A percentile compares a stretch with the other conserved stretches of the same genome.
These are phyloP conservation scores for Pythium rishiriense DNA, from an alignment of 352 stramenopile species.

Conservation along the genomic window DNA sequence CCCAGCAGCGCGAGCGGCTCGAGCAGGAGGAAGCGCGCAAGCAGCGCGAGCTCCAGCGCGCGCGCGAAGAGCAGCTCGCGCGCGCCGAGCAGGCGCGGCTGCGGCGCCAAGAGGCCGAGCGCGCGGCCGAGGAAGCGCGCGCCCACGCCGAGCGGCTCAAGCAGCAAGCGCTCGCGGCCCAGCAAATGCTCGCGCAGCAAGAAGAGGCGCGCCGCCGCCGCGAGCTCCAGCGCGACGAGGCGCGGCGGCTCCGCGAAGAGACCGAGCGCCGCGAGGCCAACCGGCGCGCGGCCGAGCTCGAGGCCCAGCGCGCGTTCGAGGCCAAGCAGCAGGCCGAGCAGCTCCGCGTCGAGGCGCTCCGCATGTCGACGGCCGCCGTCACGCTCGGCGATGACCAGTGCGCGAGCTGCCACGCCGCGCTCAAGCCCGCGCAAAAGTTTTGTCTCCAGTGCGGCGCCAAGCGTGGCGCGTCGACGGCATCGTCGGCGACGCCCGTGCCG, in stretches of 20 bases:
- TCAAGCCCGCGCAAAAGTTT: slow-evolving; percentile 79
- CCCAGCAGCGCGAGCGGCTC: slow-evolving; percentile 52
- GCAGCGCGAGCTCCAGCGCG: slow-evolving; percentile 56
- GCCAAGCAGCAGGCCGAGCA: slow-evolving; percentile 66
- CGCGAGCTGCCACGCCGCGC: slow-evolving; percentile 40
- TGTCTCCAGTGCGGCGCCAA: slow-evolving; percentile 69
- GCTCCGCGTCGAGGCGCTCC: slow-evolving; percentile 50
- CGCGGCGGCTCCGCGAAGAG: slow-evolving; percentile 55
- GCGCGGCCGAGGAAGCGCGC: slow-evolving; percentile 54
- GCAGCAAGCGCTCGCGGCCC: slow-evolving; percentile 48
- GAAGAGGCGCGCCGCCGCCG: slow-evolving; percentile 48
- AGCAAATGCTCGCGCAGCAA: slow-evolving; percentile 59
- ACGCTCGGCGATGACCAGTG: slow-evolving; percentile 17
- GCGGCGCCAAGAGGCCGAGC: slow-evolving; percentile 59
- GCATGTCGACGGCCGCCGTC: slow-evolving; percentile 36
- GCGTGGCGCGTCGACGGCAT: slow-evolving; percentile 13
- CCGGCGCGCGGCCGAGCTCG: slow-evolving; percentile 53
- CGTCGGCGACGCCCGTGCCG: slow-evolving; percentile 18
- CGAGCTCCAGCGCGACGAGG: slow-evolving; percentile 52
- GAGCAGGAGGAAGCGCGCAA: slow-evolving; percentile 65
- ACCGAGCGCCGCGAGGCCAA: slow-evolving; percentile 61
- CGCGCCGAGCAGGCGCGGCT: slow-evolving; percentile 50
- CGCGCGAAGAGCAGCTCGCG: slow-evolving; percentile 61
- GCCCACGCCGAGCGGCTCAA: slow-evolving; percentile 56
- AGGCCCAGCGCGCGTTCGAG: slow-evolving; percentile 62